Evolutionary conservation across 148 eudicot genomes (phyloP).

Genomic region (Vaccinium vitisidaea): DNA sequence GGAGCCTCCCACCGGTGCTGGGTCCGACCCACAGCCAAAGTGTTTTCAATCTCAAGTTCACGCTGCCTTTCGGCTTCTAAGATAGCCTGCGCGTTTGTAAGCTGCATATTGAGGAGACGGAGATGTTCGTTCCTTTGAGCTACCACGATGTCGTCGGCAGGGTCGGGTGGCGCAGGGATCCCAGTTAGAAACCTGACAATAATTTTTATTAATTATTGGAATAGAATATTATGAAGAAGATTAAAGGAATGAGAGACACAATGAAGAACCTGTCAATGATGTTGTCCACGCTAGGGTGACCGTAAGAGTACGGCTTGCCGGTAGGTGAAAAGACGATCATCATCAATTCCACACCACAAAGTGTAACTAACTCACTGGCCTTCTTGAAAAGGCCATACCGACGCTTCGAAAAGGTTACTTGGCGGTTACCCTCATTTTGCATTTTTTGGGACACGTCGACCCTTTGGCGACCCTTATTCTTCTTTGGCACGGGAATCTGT

Average conservation of each 20-base stretch:
- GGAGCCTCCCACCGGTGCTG: conserved; percentile 29
- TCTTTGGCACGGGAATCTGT: not conserved
- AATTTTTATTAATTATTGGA: too few species aligned
- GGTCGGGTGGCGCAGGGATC: not conserved
- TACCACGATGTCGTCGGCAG: not conserved
- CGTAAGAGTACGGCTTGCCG: conserved; percentile 23
- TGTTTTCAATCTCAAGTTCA: conserved; percentile 1
- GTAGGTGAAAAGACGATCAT: conserved; percentile 30
- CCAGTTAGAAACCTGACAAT: not conserved
- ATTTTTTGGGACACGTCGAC: conserved; percentile 22
- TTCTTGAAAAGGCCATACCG: conserved; percentile 36
- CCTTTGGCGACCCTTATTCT: conserved; percentile 31
- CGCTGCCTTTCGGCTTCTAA: conserved; percentile 14
- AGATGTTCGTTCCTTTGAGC: conserved; percentile 7
- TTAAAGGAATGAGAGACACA: too few species aligned
- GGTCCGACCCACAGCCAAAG: not conserved
- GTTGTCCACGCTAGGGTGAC: conserved; percentile 27
- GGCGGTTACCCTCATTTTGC: conserved; percentile 15
- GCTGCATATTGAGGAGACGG: conserved; percentile 11
- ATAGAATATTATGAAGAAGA: too few species aligned
- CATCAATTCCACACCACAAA: conserved; percentile 30
- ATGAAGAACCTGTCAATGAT: conserved; percentile 12
- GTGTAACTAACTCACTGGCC: conserved; percentile 37
- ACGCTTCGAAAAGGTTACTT: conserved; percentile 38
- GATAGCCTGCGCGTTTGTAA: not conserved